These are phyloP conservation scores for Termitomyces bulborhizus DNA, from an alignment of 768 basidiomycete species.

Conservation along the genomic window DNA sequence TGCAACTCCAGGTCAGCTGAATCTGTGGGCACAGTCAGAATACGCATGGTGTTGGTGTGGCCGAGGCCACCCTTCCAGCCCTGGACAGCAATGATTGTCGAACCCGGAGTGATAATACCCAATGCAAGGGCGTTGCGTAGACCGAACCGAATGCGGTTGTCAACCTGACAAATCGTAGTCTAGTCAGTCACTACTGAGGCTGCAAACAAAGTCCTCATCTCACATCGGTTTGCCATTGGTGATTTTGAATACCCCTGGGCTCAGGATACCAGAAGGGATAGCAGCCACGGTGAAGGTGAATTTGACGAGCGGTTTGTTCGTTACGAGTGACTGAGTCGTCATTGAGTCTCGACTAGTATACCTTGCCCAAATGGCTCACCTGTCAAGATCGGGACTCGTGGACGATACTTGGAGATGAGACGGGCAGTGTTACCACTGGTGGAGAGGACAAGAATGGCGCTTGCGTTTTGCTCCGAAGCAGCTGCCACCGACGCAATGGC, in stretches of 20 bases:
- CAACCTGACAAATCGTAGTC: slow-evolving; percentile 46
- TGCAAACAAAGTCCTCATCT: slow-evolving; percentile 20
- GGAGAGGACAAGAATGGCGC: slow-evolving; percentile 92
- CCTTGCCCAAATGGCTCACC: slow-evolving; percentile 39
- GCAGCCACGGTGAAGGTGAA: slow-evolving; percentile 93
- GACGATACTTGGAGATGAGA: slow-evolving; percentile 94
- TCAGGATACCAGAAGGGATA: slow-evolving; percentile 98
- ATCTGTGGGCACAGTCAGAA: slow-evolving; percentile 81
- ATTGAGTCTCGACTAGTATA: background rate
- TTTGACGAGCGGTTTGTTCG: slow-evolving; percentile 91
- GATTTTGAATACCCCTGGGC: slow-evolving; percentile 79
- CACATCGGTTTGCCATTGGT: slow-evolving; percentile 98
- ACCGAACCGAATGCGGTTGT: slow-evolving; percentile 87
- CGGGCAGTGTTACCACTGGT: slow-evolving; percentile 97
- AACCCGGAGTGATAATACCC: slow-evolving; percentile 83
- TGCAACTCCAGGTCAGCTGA: slow-evolving; percentile 71
- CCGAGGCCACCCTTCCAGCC: slow-evolving; percentile 99
- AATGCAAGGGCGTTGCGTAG: slow-evolving; percentile 77
- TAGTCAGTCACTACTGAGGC: slow-evolving; percentile 6
- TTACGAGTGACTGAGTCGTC: slow-evolving; percentile 80
- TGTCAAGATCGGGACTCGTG: slow-evolving; percentile 89
- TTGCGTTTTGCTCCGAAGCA: slow-evolving; percentile 89
- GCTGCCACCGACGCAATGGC: slow-evolving; percentile 96
- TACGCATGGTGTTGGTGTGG: slow-evolving; percentile 88
- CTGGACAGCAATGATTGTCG: slow-evolving; percentile 91